Evolutionary conservation across 2,329 filamentous ascomycete species (phyloP).

Genomic region (Lasiodiplodia theobromae): DNA sequence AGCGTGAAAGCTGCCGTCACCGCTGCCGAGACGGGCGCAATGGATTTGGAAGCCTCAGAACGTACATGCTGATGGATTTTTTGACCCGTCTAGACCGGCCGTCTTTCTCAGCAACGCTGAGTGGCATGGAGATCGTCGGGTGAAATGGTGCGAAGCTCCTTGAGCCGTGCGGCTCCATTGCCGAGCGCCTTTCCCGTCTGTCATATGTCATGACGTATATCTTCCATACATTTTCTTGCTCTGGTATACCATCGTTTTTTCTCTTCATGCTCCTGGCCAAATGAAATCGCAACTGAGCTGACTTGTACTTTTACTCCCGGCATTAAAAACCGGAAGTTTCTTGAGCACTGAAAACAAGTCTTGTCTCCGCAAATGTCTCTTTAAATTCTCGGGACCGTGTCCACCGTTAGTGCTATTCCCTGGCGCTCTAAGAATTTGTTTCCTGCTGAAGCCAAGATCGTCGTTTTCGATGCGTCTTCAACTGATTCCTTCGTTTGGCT

Average conservation of each 20-base stretch:
- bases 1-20: not conserved
- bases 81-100: not conserved
- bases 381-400: too few species aligned
- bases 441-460: not conserved
- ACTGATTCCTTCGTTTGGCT: too few species aligned
- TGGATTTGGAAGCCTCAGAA: not conserved
- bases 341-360: not conserved
- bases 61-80: not conserved
- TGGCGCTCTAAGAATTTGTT: too few species aligned
- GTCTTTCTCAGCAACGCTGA: not conserved
- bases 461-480: not conserved
- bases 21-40: not conserved
- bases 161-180: constrained; percentile 10
- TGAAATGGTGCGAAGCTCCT: not conserved
- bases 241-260: not conserved
- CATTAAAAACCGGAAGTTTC: too few species aligned
- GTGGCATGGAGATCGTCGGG: not conserved
- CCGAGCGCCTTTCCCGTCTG: constrained; percentile 14
- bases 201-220: constrained; percentile 6
- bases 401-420: too few species aligned
- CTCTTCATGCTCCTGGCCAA: too few species aligned
- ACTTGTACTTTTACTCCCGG: too few species aligned
- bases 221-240: not conserved
- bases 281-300: too few species aligned
- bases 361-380: not conserved